Evolutionary conservation across 2,329 filamentous ascomycete genomes (phyloP).

Genomic region (Fusarium sp.): DNA sequence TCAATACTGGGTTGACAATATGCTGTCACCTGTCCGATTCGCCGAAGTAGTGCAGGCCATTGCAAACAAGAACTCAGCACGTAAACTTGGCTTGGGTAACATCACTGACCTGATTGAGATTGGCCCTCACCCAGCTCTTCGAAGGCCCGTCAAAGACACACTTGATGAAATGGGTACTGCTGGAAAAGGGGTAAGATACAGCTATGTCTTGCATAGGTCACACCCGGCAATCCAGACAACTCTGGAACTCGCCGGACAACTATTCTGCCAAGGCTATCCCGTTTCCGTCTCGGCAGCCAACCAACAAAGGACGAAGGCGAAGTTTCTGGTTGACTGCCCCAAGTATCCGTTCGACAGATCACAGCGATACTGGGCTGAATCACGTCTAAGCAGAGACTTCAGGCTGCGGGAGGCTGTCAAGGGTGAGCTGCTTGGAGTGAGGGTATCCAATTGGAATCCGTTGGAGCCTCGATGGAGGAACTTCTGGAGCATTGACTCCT

Average conservation of each 20-base stretch:
- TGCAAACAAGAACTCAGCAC: not conserved
- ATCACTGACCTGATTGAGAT: slow-evolving; percentile 33
- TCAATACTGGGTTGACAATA: slow-evolving; percentile 53
- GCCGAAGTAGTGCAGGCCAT: slow-evolving; percentile 40
- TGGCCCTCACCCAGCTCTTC: slow-evolving; percentile 37
- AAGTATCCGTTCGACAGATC: slow-evolving; percentile 5
- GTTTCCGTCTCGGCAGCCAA: not conserved
- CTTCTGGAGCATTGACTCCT: slow-evolving; percentile 30
- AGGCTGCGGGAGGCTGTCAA: slow-evolving; percentile 44
- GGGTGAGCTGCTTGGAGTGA: slow-evolving; percentile 52
- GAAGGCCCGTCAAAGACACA: slow-evolving; percentile 29
- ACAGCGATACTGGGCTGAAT: slow-evolving; percentile 49
- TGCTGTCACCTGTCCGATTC: slow-evolving; percentile 49
- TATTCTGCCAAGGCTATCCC: not conserved
- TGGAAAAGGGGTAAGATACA: not conserved
- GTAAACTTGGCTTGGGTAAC: not conserved
- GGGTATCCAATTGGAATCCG: slow-evolving; percentile 28
- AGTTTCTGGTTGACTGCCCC: not conserved
- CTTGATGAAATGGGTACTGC: not conserved
- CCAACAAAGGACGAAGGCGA: not conserved
- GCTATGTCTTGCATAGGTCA: not conserved
- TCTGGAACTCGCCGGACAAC: not conserved
- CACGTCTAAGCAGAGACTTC: slow-evolving; percentile 40
- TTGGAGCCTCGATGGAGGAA: slow-evolving; percentile 43
- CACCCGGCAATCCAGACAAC: not conserved